These are phyloP conservation scores for Fagus sylvatica DNA, from an alignment of 306 rosid species.

Conservation along the genomic window DNA sequence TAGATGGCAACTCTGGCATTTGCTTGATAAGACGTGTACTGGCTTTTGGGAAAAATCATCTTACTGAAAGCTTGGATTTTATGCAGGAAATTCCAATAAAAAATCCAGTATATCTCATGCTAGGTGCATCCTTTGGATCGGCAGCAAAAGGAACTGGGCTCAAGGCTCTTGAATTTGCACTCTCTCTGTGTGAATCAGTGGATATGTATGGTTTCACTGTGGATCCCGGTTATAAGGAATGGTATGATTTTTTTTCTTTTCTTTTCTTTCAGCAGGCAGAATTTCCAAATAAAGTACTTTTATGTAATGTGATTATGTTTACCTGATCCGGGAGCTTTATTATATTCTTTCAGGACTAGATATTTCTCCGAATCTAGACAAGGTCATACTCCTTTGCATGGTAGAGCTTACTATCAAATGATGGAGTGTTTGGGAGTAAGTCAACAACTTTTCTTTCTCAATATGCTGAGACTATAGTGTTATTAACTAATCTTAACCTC, in stretches of 20 bases:
- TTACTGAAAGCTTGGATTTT: conserved; percentile 28
- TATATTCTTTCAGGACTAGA: conserved; percentile 69
- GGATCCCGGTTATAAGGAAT: conserved; percentile 98
- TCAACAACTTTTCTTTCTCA: conserved; percentile 19
- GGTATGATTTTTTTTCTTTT: conserved; percentile 38
- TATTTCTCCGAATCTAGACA: conserved; percentile 97
- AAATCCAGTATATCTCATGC: conserved; percentile 91
- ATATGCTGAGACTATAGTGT: conserved; percentile 8
- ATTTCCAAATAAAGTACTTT: conserved; percentile 12
- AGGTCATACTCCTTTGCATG: conserved; percentile 96
- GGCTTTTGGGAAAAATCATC: background rate
- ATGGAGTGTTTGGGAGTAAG: conserved; percentile 99
- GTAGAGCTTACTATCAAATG: conserved; percentile 96
- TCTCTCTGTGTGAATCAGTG: conserved; percentile 87
- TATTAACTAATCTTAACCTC: conserved; percentile 5
- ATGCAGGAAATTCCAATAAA: conserved; percentile 89
- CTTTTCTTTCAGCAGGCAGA: conserved; percentile 16
- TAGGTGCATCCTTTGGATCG: conserved; percentile 95
- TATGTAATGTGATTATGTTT: conserved; percentile 18
- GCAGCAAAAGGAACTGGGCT: conserved; percentile 99
- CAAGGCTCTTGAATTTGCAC: conserved; percentile 98
- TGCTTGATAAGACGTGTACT: background rate
- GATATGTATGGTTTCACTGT: conserved; percentile 99
- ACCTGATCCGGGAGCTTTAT: conserved; percentile 19
- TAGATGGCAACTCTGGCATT: conserved; percentile 1